Evolutionary conservation across 768 basidiomycete species (phyloP).

Genomic region (Kwoniella pini): DNA sequence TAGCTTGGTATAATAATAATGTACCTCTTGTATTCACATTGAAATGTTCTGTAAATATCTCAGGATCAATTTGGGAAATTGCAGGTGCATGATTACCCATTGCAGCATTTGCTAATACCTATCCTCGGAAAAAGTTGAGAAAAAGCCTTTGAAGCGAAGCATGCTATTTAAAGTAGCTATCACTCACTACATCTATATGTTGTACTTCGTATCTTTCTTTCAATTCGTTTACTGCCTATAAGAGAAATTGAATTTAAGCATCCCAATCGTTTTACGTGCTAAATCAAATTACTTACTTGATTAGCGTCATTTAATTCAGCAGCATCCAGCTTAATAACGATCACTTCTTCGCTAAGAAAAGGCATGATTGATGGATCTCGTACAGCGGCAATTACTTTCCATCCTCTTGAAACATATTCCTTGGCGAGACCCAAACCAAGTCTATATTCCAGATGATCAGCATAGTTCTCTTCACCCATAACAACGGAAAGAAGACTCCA

Average conservation of each 20-base stretch:
- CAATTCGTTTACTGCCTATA: constrained; percentile 6
- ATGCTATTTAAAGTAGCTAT: too few species aligned
- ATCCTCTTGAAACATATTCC: constrained; percentile 1
- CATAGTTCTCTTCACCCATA: not conserved
- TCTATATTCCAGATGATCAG: not conserved
- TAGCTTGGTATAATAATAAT: constrained; percentile 23
- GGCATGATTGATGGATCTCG: constrained; percentile 5
- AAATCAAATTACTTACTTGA: not conserved
- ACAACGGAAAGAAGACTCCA: not conserved
- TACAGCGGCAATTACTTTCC: constrained; percentile 17
- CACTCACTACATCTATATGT: constrained; percentile 21
- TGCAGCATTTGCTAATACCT: constrained; percentile 9
- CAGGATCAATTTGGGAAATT: not conserved
- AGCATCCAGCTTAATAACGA: not conserved
- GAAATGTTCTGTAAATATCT: not conserved
- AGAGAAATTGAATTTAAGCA: not conserved
- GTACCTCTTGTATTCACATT: constrained; percentile 12
- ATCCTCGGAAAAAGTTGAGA: not conserved
- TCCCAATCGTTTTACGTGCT: constrained; percentile 9
- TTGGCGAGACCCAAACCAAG: constrained; percentile 9
- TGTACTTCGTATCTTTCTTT: constrained; percentile 9
- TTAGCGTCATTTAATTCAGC: not conserved
- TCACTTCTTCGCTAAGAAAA: too few species aligned
- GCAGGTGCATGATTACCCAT: not conserved
- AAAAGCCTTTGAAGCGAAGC: too few species aligned